Evolutionary conservation across 2,329 filamentous ascomycete species (phyloP), one percentile per base, ranked within the genome.

Genomic region (Cladosporium cucumerinum): DNA sequence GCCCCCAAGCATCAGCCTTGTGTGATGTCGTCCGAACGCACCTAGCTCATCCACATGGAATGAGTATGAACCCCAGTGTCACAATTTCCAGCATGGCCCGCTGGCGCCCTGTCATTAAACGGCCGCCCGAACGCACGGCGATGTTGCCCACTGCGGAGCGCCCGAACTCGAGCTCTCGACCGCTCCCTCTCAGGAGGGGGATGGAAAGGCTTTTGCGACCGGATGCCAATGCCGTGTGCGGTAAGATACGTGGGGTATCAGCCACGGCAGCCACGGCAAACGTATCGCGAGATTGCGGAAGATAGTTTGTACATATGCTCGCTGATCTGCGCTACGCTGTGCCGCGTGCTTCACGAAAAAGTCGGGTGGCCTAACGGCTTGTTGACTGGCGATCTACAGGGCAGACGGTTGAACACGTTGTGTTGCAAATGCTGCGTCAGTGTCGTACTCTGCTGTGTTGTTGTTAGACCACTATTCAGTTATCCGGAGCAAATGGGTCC

Each of bases 71-170:
- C 48, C 49, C 60, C 49, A 55, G 49, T 52, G 52, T 61, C 58
- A 52, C 36, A 62, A 62, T 62, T 55, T 62, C 34, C 32, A 62
- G 32, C 48, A 8, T 55, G 49, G 43, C 58, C 58, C 58, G 58
- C 28, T 61, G 58, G n/a, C 32, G 25, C 49, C 60, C 49, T 39
- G 60, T 55, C 49, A 62, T 62, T 55, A 62, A 62, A 55, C 49
- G 10, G 18, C 25, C 46, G 25, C 14, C 43, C 23, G 48, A 54
- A 46, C 34, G 36, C 55, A 46, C 60, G 60, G 60, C 60, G 32
- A 43, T 46, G 23, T 62, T 62, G 48, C 60, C 60, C 49, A 43
- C 49, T 62, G 49, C 46, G 59, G 55, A 28, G 30, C 30, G 28
- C 58, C 43, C 58, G 58, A 52, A 12, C n/a, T 52, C 14, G 28